These are phyloP conservation scores for Clitopilus passeckerianus DNA, from an alignment of 768 basidiomycete species.

Conservation along the genomic window DNA sequence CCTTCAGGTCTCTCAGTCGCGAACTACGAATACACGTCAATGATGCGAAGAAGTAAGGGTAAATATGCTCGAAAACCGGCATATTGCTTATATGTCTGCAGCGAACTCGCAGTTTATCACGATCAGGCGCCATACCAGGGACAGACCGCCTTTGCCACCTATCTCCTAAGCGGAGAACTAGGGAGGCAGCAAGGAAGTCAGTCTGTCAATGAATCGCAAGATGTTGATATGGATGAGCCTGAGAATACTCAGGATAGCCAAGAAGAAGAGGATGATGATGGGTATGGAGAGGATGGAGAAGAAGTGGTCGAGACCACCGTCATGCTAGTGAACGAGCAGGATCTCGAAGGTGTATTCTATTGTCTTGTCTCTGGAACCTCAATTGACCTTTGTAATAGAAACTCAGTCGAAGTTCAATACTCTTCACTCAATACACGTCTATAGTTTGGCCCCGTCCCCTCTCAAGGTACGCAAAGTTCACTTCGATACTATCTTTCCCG, in stretches of 20 bases:
- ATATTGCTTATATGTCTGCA: slow-evolving; percentile 19
- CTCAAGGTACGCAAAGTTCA: slow-evolving; percentile 47
- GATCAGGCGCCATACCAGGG: slow-evolving; percentile 35
- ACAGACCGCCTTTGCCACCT: slow-evolving; percentile 57
- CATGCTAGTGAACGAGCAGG: slow-evolving; percentile 56
- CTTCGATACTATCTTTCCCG: neutral
- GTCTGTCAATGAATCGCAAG: slow-evolving; percentile 14
- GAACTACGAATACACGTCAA: slow-evolving; percentile 71
- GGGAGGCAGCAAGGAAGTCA: neutral
- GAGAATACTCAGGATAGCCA: neutral
- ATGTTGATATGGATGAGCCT: slow-evolving; percentile 31
- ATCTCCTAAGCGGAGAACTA: slow-evolving; percentile 59
- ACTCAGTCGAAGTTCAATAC: slow-evolving; percentile 47
- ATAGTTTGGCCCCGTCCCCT: slow-evolving; percentile 65
- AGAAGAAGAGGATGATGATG: slow-evolving; percentile 21
- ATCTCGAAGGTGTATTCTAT: slow-evolving; percentile 54
- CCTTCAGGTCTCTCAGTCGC: slow-evolving; percentile 73
- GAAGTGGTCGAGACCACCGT: slow-evolving; percentile 44
- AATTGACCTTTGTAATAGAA: slow-evolving; percentile 29
- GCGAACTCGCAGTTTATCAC: slow-evolving; percentile 61
- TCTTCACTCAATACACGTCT: slow-evolving; percentile 58
- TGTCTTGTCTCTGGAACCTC: neutral
- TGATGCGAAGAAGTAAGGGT: slow-evolving; percentile 68
- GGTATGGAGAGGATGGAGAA: slow-evolving; percentile 32
- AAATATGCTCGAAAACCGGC: too few species aligned